phyloP scores from a whole-genome alignment of 306 rosid species.

The Gynostemma pentaphyllum region DNA sequence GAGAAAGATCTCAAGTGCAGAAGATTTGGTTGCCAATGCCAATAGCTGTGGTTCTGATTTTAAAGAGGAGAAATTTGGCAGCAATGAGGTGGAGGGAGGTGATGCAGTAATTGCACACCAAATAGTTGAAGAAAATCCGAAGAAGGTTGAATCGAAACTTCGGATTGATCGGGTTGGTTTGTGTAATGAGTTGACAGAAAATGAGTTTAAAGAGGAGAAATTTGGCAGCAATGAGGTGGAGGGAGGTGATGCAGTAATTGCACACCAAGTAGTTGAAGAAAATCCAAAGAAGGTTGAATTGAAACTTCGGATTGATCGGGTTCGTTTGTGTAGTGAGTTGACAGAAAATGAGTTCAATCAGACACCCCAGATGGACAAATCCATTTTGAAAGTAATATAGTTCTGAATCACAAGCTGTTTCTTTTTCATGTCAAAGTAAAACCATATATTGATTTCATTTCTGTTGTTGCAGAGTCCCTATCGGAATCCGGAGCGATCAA shows the following conservation, averaged over 20 bases:
- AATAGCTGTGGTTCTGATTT: slow-evolving; percentile 12
- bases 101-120: slow-evolving; percentile 14
- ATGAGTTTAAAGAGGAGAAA: slow-evolving; percentile 20
- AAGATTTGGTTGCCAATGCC: not conserved
- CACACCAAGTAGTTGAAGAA: slow-evolving; percentile 16
- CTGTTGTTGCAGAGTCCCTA: slow-evolving; percentile 21
- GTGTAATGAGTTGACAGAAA: slow-evolving; percentile 21
- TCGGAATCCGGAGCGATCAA: slow-evolving; percentile 25
- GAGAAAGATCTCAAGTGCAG: slow-evolving; percentile 11
- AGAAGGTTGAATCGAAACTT: slow-evolving; percentile 27
- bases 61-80: slow-evolving; percentile 18
- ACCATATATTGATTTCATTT: not conserved
- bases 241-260: slow-evolving; percentile 17
- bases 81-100: slow-evolving; percentile 22
- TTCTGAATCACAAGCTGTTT: not conserved
- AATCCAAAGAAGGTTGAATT: slow-evolving; percentile 23
- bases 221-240: slow-evolving; percentile 22
- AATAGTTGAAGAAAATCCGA: slow-evolving; percentile 14
- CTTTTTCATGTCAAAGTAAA: not conserved
- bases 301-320: slow-evolving; percentile 22
- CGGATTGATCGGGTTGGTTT: slow-evolving; percentile 21
- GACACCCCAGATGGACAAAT: slow-evolving; percentile 31
- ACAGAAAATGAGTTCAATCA: slow-evolving; percentile 24
- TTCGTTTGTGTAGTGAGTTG: slow-evolving; percentile 20
- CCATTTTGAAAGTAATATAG: slow-evolving; percentile 31